Percentiles rank a stretch among this genome's conserved stretches.
phyloP scores from a whole-genome alignment of 345 rosid genomes.

The Hypericum perforatum region DNA sequence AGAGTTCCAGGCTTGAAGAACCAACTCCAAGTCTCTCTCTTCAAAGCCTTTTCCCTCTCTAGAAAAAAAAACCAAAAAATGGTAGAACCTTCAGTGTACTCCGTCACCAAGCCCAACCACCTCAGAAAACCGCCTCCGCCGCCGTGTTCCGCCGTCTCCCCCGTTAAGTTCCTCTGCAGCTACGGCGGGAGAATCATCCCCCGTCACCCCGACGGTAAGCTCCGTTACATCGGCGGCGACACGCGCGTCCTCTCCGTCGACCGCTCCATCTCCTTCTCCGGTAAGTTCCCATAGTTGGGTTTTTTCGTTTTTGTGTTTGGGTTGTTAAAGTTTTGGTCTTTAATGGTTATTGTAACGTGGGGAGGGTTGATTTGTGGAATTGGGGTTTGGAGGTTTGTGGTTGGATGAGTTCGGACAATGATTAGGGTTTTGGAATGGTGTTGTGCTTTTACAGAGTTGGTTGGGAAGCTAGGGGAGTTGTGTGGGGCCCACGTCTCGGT shows the following conservation, averaged over 20 bases:
- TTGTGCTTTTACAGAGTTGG: conserved; percentile 46
- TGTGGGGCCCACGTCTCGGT: conserved; percentile 43
- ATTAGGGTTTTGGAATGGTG: conserved; percentile 9
- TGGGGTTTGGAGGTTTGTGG: conserved; percentile 1
- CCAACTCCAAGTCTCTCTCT: too few species aligned
- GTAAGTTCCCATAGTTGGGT: conserved; percentile 24
- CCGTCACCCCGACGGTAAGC: conserved; percentile 74
- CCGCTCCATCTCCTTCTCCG: conserved; percentile 59
- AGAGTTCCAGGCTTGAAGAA: too few species aligned
- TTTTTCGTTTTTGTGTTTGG: not conserved
- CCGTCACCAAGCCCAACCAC: not conserved
- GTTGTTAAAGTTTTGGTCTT: not conserved
- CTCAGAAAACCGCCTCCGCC: not conserved
- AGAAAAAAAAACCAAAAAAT: too few species aligned
- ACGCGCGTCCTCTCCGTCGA: conserved; percentile 79
- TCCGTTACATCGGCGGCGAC: conserved; percentile 80
- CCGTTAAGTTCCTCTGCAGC: conserved; percentile 75
- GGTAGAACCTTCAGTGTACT: too few species aligned
- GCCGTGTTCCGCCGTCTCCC: conserved; percentile 9
- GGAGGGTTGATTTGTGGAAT: too few species aligned
- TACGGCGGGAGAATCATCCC: conserved; percentile 82
- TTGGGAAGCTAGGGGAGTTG: conserved; percentile 57
- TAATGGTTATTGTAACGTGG: too few species aligned
- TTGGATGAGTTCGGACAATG: conserved; percentile 24
- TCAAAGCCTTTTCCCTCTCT: too few species aligned